Conservation (phyloP, 345 rosid genomes). For the Salix suchowensis region DNA sequence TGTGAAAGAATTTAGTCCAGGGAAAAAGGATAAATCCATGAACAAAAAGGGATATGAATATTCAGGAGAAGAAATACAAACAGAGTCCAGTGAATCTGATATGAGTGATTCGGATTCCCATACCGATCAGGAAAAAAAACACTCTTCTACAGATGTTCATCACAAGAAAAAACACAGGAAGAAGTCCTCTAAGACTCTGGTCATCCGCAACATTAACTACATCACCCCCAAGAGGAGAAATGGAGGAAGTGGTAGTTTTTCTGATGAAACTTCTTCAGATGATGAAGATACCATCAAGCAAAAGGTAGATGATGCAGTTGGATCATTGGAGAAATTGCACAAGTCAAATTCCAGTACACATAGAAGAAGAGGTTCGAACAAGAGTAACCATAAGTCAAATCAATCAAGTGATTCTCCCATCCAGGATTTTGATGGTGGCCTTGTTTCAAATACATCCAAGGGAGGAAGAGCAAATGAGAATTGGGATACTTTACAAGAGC, state of each 20-base stretch:
- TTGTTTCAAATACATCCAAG: conserved; percentile 12
- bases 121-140: conserved; percentile 36
- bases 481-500: conserved; percentile 75
- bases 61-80: conserved; percentile 43
- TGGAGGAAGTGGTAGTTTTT: conserved; percentile 34
- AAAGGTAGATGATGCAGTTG: conserved; percentile 55
- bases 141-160: conserved; percentile 34
- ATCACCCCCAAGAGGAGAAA: conserved; percentile 72
- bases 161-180: conserved; percentile 47
- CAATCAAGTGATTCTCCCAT: conserved; percentile 19
- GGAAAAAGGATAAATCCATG: conserved; percentile 30
- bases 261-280: conserved; percentile 38
- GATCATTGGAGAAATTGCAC: conserved; percentile 33
- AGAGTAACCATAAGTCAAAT: conserved; percentile 16
- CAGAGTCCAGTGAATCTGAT: conserved; percentile 51
- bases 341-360: conserved; percentile 27
- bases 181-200: conserved; percentile 63
- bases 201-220: conserved; percentile 83
- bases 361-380: conserved; percentile 30
- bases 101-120: conserved; percentile 47
- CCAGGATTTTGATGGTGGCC: conserved; percentile 17
- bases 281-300: conserved; percentile 51
- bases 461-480: conserved; percentile 43
- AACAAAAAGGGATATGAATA: conserved; percentile 39
- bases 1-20: conserved; percentile 20